Conservation (phyloP, 768 basidiomycete species). For the Leccinum pellstonianum region DNA sequence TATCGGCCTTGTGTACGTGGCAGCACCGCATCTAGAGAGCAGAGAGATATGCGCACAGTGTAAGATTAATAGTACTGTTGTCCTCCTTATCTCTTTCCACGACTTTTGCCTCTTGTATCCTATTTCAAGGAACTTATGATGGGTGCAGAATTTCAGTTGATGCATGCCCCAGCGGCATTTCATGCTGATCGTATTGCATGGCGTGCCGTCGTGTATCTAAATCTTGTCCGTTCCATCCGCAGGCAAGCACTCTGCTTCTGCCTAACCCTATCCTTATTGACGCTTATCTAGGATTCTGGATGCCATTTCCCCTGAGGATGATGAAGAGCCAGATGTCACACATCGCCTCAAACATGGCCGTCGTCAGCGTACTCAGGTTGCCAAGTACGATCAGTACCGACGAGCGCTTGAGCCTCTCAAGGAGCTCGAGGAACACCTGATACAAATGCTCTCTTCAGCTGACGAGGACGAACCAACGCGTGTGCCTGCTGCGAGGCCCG, state of each 20-base stretch:
- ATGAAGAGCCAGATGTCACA: conserved; percentile 52
- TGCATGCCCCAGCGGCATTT: conserved; percentile 76
- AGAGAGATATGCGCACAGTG: conserved; percentile 3
- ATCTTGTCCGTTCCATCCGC: conserved; percentile 79
- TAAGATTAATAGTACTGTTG: background rate
- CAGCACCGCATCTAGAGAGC: conserved; percentile 1
- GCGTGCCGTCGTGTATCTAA: conserved; percentile 87
- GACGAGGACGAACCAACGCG: conserved; percentile 67
- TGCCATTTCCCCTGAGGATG: conserved; percentile 64
- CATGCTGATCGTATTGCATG: conserved; percentile 79
- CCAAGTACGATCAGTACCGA: conserved; percentile 62
- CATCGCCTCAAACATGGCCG: conserved; percentile 45
- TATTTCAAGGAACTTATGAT: conserved; percentile 18
- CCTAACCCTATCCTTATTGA: conserved; percentile 2
- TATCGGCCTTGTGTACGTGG: conserved; percentile 1
- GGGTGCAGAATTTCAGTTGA: conserved; percentile 73
- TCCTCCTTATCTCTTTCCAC: conserved; percentile 5
- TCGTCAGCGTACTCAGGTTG: conserved; percentile 47
- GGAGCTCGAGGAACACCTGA: conserved; percentile 69
- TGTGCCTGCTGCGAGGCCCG: conserved; percentile 40
- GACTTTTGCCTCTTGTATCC: background rate
- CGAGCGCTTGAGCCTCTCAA: conserved; percentile 63
- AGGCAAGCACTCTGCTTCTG: conserved; percentile 44
- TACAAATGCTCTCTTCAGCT: conserved; percentile 61
- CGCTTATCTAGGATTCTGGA: conserved; percentile 59